Percentiles rank a stretch among this genome's conserved stretches.
Evolutionary conservation across 148 eudicot genomes (phyloP).

Genomic region (Drosera capensis): DNA sequence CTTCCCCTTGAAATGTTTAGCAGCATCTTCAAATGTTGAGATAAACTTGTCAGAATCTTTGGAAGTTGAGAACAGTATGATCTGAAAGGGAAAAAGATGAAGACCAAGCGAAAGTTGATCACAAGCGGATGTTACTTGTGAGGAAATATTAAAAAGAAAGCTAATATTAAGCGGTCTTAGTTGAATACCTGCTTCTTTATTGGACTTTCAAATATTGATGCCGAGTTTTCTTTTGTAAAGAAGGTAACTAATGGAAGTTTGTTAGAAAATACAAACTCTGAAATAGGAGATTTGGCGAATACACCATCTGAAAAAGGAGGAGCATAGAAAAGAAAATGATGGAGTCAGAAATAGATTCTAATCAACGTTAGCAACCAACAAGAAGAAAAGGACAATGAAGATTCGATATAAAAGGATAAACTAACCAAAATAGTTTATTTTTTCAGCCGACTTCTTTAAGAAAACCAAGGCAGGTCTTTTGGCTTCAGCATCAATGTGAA

Average conservation of each 20-base stretch:
- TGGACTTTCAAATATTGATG: constrained; percentile 53
- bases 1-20: constrained; percentile 64
- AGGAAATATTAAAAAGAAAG: too few species aligned
- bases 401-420: too few species aligned
- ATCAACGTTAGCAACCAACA: too few species aligned
- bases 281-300: constrained; percentile 44
- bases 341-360: too few species aligned
- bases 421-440: constrained; percentile 53
- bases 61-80: constrained; percentile 48
- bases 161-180: too few species aligned
- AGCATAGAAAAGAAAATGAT: too few species aligned
- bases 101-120: not conserved
- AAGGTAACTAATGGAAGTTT: constrained; percentile 58
- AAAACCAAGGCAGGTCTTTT: constrained; percentile 65
- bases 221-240: constrained; percentile 56
- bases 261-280: constrained; percentile 54
- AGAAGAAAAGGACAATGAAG: too few species aligned
- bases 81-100: constrained; percentile 11
- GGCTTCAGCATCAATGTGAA: constrained; percentile 41
- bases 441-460: constrained; percentile 71
- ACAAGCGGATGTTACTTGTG: too few species aligned
- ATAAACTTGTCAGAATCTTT: constrained; percentile 25
- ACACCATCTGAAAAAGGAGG: constrained; percentile 61
- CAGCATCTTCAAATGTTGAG: constrained; percentile 47
- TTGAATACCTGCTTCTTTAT: constrained; percentile 71